A percentile compares a stretch with the other conserved stretches of the same genome.
These are phyloP conservation scores for Sherardia arvensis DNA, from an alignment of 257 asterid species.

Conservation along the genomic window DNA sequence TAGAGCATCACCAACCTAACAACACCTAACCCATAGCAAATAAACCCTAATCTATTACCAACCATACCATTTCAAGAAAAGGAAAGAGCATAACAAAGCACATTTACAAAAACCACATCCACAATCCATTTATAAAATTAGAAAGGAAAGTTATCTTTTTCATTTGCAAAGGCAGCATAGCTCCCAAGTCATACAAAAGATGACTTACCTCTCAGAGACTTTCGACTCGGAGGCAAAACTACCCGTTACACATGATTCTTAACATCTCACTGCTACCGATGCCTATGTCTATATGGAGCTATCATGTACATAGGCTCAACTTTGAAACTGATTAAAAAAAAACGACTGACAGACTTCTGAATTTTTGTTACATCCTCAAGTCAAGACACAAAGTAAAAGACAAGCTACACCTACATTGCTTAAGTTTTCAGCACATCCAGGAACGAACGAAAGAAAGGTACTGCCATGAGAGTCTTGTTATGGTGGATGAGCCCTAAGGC, in stretches of 20 bases:
- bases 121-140: neutral
- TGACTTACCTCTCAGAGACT: constrained; percentile 15
- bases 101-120: neutral
- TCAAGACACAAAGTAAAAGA: neutral
- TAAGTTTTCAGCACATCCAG: constrained; percentile 15
- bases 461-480: neutral
- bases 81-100: constrained; percentile 3
- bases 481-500: constrained; percentile 14
- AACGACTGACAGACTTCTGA: constrained; percentile 1
- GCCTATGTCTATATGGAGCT: constrained; percentile 28
- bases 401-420: constrained; percentile 19
- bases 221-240: constrained; percentile 18
- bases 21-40: neutral
- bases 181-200: constrained; percentile 7
- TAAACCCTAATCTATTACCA: neutral
- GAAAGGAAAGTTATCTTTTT: constrained; percentile 2
- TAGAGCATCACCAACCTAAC: constrained; percentile 8
- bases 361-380: constrained; percentile 11
- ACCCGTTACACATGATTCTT: constrained; percentile 3
- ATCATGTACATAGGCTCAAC: constrained; percentile 20
- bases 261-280: constrained; percentile 8
- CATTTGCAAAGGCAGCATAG: constrained; percentile 7
- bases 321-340: constrained; percentile 1
- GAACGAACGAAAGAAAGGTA: neutral
- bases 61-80: neutral